Conservation (phyloP, 2,329 filamentous ascomycete species). For the Aspergillus nomiae region DNA sequence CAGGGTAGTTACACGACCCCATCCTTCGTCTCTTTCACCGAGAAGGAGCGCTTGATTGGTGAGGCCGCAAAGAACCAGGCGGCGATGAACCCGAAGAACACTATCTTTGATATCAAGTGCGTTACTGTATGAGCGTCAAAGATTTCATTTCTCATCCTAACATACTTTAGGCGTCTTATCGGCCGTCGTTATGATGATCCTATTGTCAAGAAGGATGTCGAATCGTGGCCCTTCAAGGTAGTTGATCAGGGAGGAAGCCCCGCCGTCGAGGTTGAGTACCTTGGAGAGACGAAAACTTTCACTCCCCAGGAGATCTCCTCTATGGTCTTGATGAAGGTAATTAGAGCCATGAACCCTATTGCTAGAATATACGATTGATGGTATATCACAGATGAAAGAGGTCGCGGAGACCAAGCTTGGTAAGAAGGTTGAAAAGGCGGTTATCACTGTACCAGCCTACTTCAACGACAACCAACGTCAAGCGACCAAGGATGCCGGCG, state of each 20-base stretch:
- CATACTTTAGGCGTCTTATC: conserved; percentile 77
- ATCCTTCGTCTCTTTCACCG: conserved; percentile 98
- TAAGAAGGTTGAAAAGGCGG: conserved; percentile 98
- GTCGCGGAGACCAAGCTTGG: conserved; percentile 97
- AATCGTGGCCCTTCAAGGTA: conserved; percentile 99
- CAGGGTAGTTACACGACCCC: conserved; percentile 99
- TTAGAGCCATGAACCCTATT: conserved; percentile 21
- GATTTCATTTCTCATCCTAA: conserved; percentile 13
- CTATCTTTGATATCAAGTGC: conserved; percentile 98
- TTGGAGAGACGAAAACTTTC: conserved; percentile 93
- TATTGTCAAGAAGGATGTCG: conserved; percentile 97
- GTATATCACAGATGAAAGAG: conserved; percentile 84
- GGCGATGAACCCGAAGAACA: conserved; percentile 98
- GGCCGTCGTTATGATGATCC: conserved; percentile 93
- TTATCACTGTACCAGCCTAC: conserved; percentile 98
- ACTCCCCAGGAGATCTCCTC: conserved; percentile 98
- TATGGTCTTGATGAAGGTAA: conserved; percentile 97
- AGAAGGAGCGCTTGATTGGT: conserved; percentile 98
- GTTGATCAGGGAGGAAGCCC: conserved; percentile 85
- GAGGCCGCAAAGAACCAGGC: conserved; percentile 99
- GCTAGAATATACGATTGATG: conserved; percentile 23
- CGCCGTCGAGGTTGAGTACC: conserved; percentile 92
- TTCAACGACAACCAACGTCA: conserved; percentile 99
- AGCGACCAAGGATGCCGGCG: conserved; percentile 98
- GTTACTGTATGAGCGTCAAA: conserved; percentile 29